phyloP scores from a whole-genome alignment of 2,329 filamentous ascomycete genomes.

The Septoria petroselini region DNA sequence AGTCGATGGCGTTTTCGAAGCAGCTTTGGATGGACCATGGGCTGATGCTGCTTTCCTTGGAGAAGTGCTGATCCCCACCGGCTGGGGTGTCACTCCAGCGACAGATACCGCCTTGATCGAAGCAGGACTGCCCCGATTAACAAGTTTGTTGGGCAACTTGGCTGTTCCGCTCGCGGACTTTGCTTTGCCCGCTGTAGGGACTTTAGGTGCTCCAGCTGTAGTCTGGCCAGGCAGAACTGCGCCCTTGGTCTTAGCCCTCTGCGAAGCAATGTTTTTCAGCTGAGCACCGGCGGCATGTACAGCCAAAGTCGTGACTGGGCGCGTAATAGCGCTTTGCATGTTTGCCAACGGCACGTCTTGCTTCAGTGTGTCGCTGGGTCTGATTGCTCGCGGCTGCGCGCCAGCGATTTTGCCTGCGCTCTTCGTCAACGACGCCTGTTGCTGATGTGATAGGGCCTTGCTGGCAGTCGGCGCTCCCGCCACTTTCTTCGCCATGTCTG shows the following conservation, averaged over 20 bases:
- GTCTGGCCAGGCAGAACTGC: conserved; percentile 30
- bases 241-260: conserved; percentile 29
- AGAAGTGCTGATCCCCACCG: conserved; percentile 1
- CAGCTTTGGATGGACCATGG: conserved; percentile 19
- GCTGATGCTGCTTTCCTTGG: conserved; percentile 16
- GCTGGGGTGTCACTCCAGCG: neutral
- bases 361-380: conserved; percentile 27
- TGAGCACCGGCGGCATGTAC: conserved; percentile 33
- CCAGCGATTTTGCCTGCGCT: conserved; percentile 21
- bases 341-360: conserved; percentile 36
- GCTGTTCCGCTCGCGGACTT: neutral
- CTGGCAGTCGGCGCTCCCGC: conserved; percentile 28
- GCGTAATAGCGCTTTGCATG: conserved; percentile 36
- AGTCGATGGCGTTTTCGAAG: conserved; percentile 17
- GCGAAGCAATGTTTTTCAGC: conserved; percentile 32
- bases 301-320: conserved; percentile 37
- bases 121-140: conserved; percentile 4
- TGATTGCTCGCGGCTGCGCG: conserved; percentile 3
- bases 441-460: conserved; percentile 25
- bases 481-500: conserved; percentile 29
- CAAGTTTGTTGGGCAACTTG: conserved; percentile 12
- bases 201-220: conserved; percentile 5
- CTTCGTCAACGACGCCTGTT: conserved; percentile 27
- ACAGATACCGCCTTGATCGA: conserved; percentile 12
- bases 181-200: conserved; percentile 1